These are phyloP conservation scores for Pythium grandisporangium DNA, from an alignment of 352 stramenopile species.

Conservation along the genomic window DNA sequence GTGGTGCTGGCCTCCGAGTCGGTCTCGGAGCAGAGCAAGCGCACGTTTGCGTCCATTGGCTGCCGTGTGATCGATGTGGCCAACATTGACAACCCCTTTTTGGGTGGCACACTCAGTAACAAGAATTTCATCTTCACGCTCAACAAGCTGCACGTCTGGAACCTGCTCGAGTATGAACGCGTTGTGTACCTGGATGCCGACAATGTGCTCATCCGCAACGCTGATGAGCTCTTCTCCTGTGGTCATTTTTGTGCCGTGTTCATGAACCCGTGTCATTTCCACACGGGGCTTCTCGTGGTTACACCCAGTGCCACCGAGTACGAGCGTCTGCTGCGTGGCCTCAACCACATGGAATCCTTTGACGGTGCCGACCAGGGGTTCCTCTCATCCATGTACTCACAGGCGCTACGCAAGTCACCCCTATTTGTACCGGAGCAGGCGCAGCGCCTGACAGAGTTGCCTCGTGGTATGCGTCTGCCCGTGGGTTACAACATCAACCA, in stretches of 20 bases:
- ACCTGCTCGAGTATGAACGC: slow-evolving; percentile 86
- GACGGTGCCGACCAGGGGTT: slow-evolving; percentile 83
- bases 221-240: slow-evolving; percentile 84
- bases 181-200: slow-evolving; percentile 89
- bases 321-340: slow-evolving; percentile 44
- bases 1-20: slow-evolving; percentile 82
- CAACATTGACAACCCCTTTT: slow-evolving; percentile 85
- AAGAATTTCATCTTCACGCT: slow-evolving; percentile 88
- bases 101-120: slow-evolving; percentile 66
- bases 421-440: slow-evolving; percentile 51
- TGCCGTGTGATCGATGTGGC: slow-evolving; percentile 78
- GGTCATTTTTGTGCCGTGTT: slow-evolving; percentile 85
- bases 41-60: slow-evolving; percentile 69
- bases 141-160: slow-evolving; percentile 88
- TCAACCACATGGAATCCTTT: slow-evolving; percentile 61
- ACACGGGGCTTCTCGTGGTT: slow-evolving; percentile 81
- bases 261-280: slow-evolving; percentile 89
- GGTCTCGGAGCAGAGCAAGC: slow-evolving; percentile 66
- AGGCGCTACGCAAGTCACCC: slow-evolving; percentile 55
- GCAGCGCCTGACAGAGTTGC: slow-evolving; percentile 25
- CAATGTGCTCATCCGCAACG: slow-evolving; percentile 84
- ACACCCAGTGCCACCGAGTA: slow-evolving; percentile 69
- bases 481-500: slow-evolving; percentile 90
- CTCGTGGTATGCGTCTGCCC: slow-evolving; percentile 66
- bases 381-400: slow-evolving; percentile 80